Conservation (phyloP, 345 rosid species). For the Bretschneidera sinensis region DNA sequence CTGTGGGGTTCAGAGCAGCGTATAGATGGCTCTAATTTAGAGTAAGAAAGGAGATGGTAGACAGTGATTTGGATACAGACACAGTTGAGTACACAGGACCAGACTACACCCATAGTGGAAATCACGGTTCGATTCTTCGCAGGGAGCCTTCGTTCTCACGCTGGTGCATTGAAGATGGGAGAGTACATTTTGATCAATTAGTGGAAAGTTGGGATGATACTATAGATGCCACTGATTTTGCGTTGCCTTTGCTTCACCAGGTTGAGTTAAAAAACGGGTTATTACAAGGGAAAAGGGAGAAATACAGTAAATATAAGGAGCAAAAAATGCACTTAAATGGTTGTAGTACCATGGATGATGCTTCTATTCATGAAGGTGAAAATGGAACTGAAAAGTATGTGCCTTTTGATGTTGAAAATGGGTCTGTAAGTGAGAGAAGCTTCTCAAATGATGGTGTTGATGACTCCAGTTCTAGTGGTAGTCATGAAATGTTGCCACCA, state of each 20-base stretch:
- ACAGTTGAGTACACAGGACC: slow-evolving; percentile 15
- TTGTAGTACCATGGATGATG: slow-evolving; percentile 21
- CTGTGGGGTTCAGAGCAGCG: not conserved
- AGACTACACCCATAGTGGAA: slow-evolving; percentile 18
- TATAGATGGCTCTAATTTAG: slow-evolving; percentile 17
- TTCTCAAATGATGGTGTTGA: slow-evolving; percentile 30
- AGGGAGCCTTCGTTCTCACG: slow-evolving; percentile 43
- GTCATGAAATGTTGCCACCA: slow-evolving; percentile 26
- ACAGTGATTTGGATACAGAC: slow-evolving; percentile 18
- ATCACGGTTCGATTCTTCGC: slow-evolving; percentile 21
- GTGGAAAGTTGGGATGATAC: slow-evolving; percentile 14
- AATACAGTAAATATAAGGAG: slow-evolving; percentile 26
- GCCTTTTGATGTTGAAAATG: slow-evolving; percentile 62
- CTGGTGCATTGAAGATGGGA: slow-evolving; percentile 29
- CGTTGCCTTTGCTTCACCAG: slow-evolving; percentile 27
- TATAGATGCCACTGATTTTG: slow-evolving; percentile 27
- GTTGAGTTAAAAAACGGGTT: slow-evolving; percentile 24
- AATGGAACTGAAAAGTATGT: slow-evolving; percentile 21
- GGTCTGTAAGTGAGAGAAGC: slow-evolving; percentile 28
- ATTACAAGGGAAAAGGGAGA: slow-evolving; percentile 20
- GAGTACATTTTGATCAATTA: slow-evolving; percentile 17
- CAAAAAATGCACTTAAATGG: slow-evolving; percentile 45
- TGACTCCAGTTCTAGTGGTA: slow-evolving; percentile 25
- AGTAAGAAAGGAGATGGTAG: slow-evolving; percentile 32
- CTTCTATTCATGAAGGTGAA: slow-evolving; percentile 26